These are phyloP conservation scores for Globisporangium splendens DNA, from an alignment of 352 stramenopile genomes.

Conservation along the genomic window DNA sequence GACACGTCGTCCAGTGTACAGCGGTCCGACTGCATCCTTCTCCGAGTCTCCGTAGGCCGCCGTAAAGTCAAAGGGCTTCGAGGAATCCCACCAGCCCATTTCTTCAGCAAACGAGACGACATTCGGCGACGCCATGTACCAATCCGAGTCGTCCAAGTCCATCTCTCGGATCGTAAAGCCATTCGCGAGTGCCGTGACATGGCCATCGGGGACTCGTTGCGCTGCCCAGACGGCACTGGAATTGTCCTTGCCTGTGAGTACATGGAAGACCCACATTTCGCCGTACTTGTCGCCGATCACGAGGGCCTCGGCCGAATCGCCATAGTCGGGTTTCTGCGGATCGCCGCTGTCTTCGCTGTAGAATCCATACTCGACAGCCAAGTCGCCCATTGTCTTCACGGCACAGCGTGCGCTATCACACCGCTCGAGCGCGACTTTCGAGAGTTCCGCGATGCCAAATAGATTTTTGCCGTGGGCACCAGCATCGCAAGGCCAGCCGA, in stretches of 20 bases:
- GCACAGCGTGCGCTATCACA: constrained; percentile 61
- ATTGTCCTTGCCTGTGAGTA: constrained; percentile 81
- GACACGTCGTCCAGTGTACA: constrained; percentile 59
- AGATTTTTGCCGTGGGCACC: constrained; percentile 53
- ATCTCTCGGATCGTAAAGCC: constrained; percentile 88
- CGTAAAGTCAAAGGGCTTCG: constrained; percentile 37
- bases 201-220: constrained; percentile 78
- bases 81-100: constrained; percentile 59
- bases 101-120: constrained; percentile 65
- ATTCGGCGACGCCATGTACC: constrained; percentile 79
- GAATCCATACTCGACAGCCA: constrained; percentile 88
- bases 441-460: constrained; percentile 77
- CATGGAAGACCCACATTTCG: constrained; percentile 91
- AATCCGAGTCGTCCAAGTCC: constrained; percentile 50
- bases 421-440: constrained; percentile 79
- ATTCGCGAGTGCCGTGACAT: constrained; percentile 86
- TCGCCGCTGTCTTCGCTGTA: constrained; percentile 77
- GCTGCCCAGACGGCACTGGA: constrained; percentile 83
- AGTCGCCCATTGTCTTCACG: constrained; percentile 79
- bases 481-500: constrained; percentile 41
- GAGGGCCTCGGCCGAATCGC: constrained; percentile 60
- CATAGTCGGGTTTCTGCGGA: constrained; percentile 29
- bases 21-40: constrained; percentile 24
- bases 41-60: constrained; percentile 37
- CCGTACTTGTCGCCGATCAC: constrained; percentile 71